Percentiles rank a stretch among this genome's conserved stretches.
Conservation (phyloP, 371 early-diverging fungal species). For the Dinochytrium kinnereticum region DNA sequence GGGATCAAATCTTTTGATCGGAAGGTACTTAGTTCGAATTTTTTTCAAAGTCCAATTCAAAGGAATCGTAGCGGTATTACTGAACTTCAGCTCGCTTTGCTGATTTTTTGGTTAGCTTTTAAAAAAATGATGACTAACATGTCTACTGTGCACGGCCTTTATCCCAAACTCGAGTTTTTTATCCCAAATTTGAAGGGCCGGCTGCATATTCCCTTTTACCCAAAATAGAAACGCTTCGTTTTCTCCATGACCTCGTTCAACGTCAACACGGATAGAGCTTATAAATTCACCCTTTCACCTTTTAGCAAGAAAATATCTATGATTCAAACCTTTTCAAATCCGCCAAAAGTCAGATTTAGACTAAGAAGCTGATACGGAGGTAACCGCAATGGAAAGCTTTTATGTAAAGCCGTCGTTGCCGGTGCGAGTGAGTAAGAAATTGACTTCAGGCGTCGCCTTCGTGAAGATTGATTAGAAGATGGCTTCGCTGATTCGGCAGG, state of each 20-base stretch:
- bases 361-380: slow-evolving; percentile 35
- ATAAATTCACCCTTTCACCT: slow-evolving; percentile 34
- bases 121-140: slow-evolving; percentile 40
- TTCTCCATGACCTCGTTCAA: slow-evolving; percentile 43
- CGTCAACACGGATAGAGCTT: slow-evolving; percentile 40
- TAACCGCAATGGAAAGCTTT: slow-evolving; percentile 34
- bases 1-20: slow-evolving; percentile 45
- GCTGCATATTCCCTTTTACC: slow-evolving; percentile 47
- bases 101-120: slow-evolving; percentile 8
- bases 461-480: slow-evolving; percentile 9
- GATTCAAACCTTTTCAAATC: slow-evolving; percentile 42
- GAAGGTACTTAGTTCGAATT: slow-evolving; percentile 25
- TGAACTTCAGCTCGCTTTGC: slow-evolving; percentile 47
- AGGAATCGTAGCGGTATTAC: slow-evolving; percentile 48
- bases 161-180: slow-evolving; percentile 59
- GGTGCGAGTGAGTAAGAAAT: slow-evolving; percentile 23
- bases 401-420: slow-evolving; percentile 20
- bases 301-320: slow-evolving; percentile 2
- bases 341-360: slow-evolving; percentile 40
- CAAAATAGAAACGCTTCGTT: slow-evolving; percentile 40
- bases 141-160: slow-evolving; percentile 48
- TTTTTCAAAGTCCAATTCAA: slow-evolving; percentile 47
- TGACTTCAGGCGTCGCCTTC: slow-evolving; percentile 29
- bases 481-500: slow-evolving; percentile 11
- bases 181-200: slow-evolving; percentile 49